A percentile compares a stretch with the other conserved stretches of the same genome.
Conservation (phyloP, 2,329 filamentous ascomycete species). For the Talaromyces piceae region DNA sequence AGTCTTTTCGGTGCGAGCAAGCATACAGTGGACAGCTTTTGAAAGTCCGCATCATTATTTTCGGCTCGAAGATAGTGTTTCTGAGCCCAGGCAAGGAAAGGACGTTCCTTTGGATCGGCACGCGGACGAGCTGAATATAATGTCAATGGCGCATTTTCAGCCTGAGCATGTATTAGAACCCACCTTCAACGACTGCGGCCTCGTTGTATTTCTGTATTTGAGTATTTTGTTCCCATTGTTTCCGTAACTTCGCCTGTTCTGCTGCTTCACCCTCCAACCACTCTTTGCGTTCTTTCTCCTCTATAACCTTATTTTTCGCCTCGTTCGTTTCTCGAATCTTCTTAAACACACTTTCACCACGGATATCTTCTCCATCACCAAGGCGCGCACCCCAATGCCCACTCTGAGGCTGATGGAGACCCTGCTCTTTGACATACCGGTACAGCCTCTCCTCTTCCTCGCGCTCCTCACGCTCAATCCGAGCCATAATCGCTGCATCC, state of each 20-base stretch:
- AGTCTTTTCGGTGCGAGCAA: neutral
- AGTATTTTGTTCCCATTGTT: constrained; percentile 27
- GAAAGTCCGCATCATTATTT: constrained; percentile 25
- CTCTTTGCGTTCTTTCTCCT: constrained; percentile 42
- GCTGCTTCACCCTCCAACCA: constrained; percentile 48
- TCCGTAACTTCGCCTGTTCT: constrained; percentile 27
- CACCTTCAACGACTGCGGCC: constrained; percentile 29
- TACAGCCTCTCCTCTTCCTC: constrained; percentile 31
- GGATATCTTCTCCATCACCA: constrained; percentile 35
- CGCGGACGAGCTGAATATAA: constrained; percentile 29
- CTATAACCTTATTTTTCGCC: constrained; percentile 31
- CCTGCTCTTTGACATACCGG: constrained; percentile 31
- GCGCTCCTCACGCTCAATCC: constrained; percentile 34
- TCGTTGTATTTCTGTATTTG: constrained; percentile 30
- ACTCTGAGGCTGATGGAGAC: constrained; percentile 31
- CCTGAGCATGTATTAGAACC: neutral
- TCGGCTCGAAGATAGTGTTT: constrained; percentile 35
- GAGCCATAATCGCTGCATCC: constrained; percentile 41
- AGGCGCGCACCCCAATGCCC: constrained; percentile 35
- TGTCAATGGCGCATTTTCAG: constrained; percentile 5
- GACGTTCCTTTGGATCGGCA: constrained; percentile 32
- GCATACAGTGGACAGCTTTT: constrained; percentile 30
- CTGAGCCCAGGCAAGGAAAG: constrained; percentile 36
- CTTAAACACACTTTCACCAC: constrained; percentile 36
- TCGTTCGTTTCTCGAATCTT: constrained; percentile 35